Evolutionary conservation across 441 rosid genomes (phyloP).

Genomic region (Cnidoscolus chayamansa): DNA sequence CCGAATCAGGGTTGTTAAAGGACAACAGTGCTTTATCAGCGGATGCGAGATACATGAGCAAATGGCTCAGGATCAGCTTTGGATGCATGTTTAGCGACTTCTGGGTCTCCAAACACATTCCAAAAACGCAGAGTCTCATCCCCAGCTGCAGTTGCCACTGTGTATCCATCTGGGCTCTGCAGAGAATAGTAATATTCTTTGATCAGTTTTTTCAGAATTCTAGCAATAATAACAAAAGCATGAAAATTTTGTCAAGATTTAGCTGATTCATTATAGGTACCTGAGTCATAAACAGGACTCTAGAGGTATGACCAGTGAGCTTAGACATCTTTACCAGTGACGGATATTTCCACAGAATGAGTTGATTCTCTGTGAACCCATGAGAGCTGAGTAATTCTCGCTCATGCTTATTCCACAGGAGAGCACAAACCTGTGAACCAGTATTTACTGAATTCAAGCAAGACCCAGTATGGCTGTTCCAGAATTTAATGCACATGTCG

Average conservation of each 20-base stretch:
- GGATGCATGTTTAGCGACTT: slow-evolving; percentile 30
- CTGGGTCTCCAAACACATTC: slow-evolving; percentile 44
- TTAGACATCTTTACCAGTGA: slow-evolving; percentile 47
- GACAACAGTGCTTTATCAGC: slow-evolving; percentile 16
- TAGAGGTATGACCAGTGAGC: slow-evolving; percentile 46
- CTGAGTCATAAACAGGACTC: slow-evolving; percentile 49
- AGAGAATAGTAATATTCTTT: not conserved
- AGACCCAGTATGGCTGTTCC: slow-evolving; percentile 56
- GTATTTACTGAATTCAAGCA: slow-evolving; percentile 62
- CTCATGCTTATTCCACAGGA: slow-evolving; percentile 45
- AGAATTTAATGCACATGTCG: slow-evolving; percentile 48
- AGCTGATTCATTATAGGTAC: not conserved
- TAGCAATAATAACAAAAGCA: not conserved
- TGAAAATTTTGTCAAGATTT: not conserved
- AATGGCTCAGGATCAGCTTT: slow-evolving; percentile 35
- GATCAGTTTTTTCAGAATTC: not conserved
- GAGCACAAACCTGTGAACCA: slow-evolving; percentile 49
- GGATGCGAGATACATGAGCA: slow-evolving; percentile 33
- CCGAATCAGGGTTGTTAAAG: too few relatives aligned
- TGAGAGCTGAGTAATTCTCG: slow-evolving; percentile 49
- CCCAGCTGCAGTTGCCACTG: slow-evolving; percentile 44
- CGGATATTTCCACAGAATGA: slow-evolving; percentile 55
- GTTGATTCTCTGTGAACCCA: slow-evolving; percentile 47
- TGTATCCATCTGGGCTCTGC: slow-evolving; percentile 45
- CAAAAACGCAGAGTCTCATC: slow-evolving; percentile 43